Base-by-base conservation (phyloP, 805 yeast genomes). In the Candida stauntonica region DNA sequence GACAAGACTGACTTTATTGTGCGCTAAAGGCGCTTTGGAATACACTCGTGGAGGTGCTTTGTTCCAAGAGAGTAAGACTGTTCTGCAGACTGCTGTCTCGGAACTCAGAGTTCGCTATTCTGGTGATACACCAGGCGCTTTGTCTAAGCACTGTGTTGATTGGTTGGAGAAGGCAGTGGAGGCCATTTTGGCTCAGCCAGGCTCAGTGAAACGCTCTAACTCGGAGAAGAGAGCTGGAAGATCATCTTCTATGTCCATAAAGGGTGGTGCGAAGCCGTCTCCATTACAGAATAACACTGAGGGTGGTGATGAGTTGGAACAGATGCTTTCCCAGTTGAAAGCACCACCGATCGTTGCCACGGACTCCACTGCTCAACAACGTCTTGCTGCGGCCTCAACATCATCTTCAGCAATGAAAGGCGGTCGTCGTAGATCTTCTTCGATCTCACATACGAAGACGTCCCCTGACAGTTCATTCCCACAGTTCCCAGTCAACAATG, bases 11-110 rank as follows among this genome's bases (percentile, higher is more conserved):
- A 68, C 83, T 0, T 63, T 84, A 21, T 51, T 82, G 33, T 82
- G 81, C 19, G 86, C 88, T 0, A 76, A 77, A 46, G 88, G 94
- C 13, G 76, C 87, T 1, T 64, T 88, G 39, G 96, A 87, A 46
- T 86, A 85, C 55, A 79, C 86, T 3, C 77, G 86, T 55, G 87
- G 88, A 27, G 95, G 96, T 0, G 79, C 91, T 2, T 61, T 87
- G 38, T 79, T 81, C 54, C 84, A 77, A 53, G 87, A 80, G 36
- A 77, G 81, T 54, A 81, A 77, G 47, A 68, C 61, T 24, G 62
- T 84, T 33, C 60, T 87, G 33, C 59, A 66, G 16, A 72, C 65
- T 21, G 67, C 78, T 3, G 59, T 81, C 3, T 61, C 66, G 17
- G 75, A 72, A 34, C 61, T 82, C 41, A 74, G 70, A 36, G 27